Percentiles rank a stretch among this genome's conserved stretches.
These are phyloP conservation scores for Aspergillus spinulosporus DNA, from an alignment of 2,329 filamentous ascomycete genomes.

Conservation along the genomic window DNA sequence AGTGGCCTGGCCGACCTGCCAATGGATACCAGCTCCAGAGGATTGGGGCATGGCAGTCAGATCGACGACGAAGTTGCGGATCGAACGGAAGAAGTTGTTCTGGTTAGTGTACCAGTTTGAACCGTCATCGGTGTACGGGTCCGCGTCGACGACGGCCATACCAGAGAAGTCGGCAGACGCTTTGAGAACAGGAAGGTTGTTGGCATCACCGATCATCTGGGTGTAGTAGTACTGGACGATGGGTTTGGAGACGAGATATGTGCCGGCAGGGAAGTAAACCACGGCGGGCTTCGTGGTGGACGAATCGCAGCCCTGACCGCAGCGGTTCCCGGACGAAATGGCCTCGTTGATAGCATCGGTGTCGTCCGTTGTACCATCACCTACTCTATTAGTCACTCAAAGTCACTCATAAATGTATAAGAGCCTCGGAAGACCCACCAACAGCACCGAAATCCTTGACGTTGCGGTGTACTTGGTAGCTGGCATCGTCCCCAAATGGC, in stretches of 20 bases:
- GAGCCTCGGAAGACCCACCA: constrained; percentile 53
- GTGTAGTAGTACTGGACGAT: constrained; percentile 90
- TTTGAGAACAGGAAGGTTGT: constrained; percentile 72
- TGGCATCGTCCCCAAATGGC: constrained; percentile 58
- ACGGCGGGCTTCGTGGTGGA: constrained; percentile 80
- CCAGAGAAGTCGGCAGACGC: constrained; percentile 70
- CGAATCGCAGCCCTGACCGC: constrained; percentile 78
- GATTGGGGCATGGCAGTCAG: constrained; percentile 63
- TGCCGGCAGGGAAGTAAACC: constrained; percentile 89
- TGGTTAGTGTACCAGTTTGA: constrained; percentile 78
- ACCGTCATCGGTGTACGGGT: constrained; percentile 73
- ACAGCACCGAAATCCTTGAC: constrained; percentile 73
- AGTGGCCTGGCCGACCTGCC: constrained; percentile 80
- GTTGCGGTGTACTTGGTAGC: constrained; percentile 74
- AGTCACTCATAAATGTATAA: not conserved
- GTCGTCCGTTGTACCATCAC: constrained; percentile 73
- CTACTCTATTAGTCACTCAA: constrained; percentile 35
- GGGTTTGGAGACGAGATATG: constrained; percentile 76
- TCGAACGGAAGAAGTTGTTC: constrained; percentile 78
- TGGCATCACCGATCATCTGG: constrained; percentile 81
- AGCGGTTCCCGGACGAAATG: constrained; percentile 75
- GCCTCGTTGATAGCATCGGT: constrained; percentile 85
- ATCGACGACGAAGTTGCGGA: constrained; percentile 81
- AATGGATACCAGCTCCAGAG: constrained; percentile 72
- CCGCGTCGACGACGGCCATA: constrained; percentile 85